Evolutionary conservation across 2,329 filamentous ascomycete genomes (phyloP).

Genomic region (Apiospora sp.): DNA sequence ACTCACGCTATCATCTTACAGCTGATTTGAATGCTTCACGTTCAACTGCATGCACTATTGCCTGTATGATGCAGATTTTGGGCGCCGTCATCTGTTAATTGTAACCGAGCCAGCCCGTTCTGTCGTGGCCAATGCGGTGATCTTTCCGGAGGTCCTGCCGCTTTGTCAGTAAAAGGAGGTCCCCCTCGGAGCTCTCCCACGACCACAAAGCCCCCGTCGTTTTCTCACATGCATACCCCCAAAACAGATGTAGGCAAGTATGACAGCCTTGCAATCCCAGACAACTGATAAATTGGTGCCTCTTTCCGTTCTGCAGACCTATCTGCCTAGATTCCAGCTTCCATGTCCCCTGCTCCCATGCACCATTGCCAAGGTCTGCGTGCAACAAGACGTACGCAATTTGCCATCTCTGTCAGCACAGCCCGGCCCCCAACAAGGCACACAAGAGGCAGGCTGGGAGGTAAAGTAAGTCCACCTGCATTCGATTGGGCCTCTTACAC

Average conservation of each 20-base stretch:
- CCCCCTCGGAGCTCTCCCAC: not conserved
- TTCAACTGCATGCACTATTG: not conserved
- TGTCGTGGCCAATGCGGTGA: not conserved
- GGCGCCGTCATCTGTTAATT: not conserved
- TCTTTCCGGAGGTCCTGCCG: too few relatives aligned
- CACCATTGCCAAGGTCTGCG: not conserved
- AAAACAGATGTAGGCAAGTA: not conserved
- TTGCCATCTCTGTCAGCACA: not conserved
- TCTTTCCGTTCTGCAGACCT: not conserved
- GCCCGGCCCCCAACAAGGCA: not conserved
- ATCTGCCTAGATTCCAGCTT: not conserved
- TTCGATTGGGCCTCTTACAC: not conserved
- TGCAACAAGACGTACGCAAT: not conserved
- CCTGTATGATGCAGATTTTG: not conserved
- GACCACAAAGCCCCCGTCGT: not conserved
- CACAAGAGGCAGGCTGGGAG: not conserved
- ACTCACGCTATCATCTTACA: not conserved
- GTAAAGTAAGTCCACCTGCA: not conserved
- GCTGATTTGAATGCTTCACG: too few relatives aligned
- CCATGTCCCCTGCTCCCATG: not conserved
- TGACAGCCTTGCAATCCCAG: not conserved
- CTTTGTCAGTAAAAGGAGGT: too few relatives aligned
- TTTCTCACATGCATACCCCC: not conserved
- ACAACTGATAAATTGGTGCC: not conserved
- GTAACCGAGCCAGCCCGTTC: not conserved